A percentile compares a stretch with the other conserved stretches of the same genome.
These are phyloP conservation scores for Stygiomarasmius scandens DNA, from an alignment of 1,284 basidiomycete genomes.

Conservation along the genomic window DNA sequence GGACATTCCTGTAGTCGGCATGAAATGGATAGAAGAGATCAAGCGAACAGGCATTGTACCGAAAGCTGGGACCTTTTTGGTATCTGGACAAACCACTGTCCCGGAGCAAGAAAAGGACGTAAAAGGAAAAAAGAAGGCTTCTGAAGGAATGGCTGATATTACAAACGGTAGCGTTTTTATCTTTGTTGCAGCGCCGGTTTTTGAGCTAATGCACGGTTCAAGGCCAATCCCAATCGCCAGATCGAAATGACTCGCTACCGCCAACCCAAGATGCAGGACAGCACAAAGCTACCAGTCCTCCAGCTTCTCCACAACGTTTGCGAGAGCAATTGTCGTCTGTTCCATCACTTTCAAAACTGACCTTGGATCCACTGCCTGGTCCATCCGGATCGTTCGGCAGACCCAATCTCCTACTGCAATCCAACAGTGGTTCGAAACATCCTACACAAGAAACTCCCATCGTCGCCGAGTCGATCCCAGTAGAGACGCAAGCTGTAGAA, in stretches of 20 bases:
- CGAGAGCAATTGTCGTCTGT: neutral
- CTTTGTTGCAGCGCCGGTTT: neutral
- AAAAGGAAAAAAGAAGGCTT: constrained; percentile 30
- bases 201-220: neutral
- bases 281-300: neutral
- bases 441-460: neutral
- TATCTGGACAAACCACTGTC: constrained; percentile 23
- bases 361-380: neutral
- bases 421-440: constrained; percentile 1
- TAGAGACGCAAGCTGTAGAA: neutral
- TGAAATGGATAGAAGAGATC: constrained; percentile 64
- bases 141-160: constrained; percentile 37
- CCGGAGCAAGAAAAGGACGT: constrained; percentile 28
- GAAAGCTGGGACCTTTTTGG: constrained; percentile 27
- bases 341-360: neutral
- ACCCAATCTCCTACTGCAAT: constrained; percentile 23
- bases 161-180: constrained; percentile 35
- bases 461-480: neutral
- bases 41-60: constrained; percentile 50
- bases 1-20: constrained; percentile 62
- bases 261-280: constrained; percentile 3
- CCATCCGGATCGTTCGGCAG: constrained; percentile 22
- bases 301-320: neutral
- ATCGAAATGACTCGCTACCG: constrained; percentile 10
- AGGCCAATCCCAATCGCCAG: neutral